Conservation (phyloP, 2,329 filamentous ascomycete genomes). For the Bipolaris bicolor region DNA sequence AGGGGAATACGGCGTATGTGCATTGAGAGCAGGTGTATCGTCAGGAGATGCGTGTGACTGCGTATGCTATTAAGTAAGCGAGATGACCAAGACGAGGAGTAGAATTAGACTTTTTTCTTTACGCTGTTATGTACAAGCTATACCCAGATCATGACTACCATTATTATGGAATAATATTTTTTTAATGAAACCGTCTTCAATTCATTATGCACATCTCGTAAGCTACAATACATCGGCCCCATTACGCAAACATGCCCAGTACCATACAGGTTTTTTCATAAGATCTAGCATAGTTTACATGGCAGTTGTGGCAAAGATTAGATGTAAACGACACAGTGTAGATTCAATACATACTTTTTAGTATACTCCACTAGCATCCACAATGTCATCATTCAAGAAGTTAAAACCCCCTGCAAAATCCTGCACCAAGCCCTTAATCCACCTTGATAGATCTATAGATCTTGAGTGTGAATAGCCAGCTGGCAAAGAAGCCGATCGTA, state of each 20-base stretch:
- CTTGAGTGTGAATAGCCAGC: conserved; percentile 90
- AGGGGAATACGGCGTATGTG: conserved; percentile 15
- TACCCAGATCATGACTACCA: conserved; percentile 2
- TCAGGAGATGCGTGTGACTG: conserved; percentile 21
- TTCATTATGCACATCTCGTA: too few relatives aligned
- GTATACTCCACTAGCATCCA: not conserved
- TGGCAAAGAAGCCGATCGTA: conserved; percentile 93
- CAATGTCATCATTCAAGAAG: not conserved
- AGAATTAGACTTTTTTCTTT: not conserved
- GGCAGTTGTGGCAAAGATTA: not conserved
- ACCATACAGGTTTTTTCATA: too few relatives aligned
- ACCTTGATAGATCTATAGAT: conserved; percentile 99
- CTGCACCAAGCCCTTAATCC: conserved; percentile 62
- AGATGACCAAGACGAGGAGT: too few relatives aligned
- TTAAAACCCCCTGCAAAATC: not conserved
- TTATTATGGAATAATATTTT: too few relatives aligned
- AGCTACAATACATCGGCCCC: too few relatives aligned
- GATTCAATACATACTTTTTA: conserved; percentile 8
- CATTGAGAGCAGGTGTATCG: conserved; percentile 22
- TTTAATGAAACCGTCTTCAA: too few relatives aligned
- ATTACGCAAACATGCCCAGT: too few relatives aligned
- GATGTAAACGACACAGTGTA: conserved; percentile 5
- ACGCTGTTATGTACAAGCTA: not conserved
- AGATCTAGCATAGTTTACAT: too few relatives aligned
- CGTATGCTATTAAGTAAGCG: not conserved